Evolutionary conservation across 768 basidiomycete species (phyloP), one percentile per base, ranked within the genome.

Genomic region (Russula sp.): DNA sequence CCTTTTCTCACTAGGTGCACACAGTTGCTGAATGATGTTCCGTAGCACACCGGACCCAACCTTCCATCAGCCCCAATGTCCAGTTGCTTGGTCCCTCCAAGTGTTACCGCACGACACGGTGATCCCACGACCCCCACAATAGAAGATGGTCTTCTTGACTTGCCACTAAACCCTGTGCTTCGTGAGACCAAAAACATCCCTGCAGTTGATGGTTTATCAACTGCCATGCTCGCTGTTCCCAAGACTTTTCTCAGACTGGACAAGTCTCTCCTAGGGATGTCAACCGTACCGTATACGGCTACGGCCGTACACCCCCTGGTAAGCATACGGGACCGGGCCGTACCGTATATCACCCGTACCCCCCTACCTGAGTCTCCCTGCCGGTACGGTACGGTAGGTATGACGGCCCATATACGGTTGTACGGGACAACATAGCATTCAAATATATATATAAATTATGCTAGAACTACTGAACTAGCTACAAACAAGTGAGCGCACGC

Each of bases 161-260:
- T 47, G 3, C 27, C 40, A 45, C 40, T 50, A 14, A 7, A 51
- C 22, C 22, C 39, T 6, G 35, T 18, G 11, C 16, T 42, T 55
- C 16, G 20, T 16, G 40, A 44, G 39, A 35, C 44, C 18, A 27
- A 42, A 32, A 42, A 58, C 45, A 0, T n/a, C 35, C 20, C 40
- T 20, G 11, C 32, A n/a, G 6, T 1, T 9, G 16, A 54, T 40
- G 16, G 35, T 42, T 22, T 40, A 34, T 34, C 42, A 16, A 32
- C 20, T 20, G 8, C 18, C 4, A 10, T 57, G 40, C 22, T 42
- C 22, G 32, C 61, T 7, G 13, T 31, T 48, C 27, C 56, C 53
- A 73, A 59, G 70, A 35, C 20, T 22, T 56, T 31, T 59, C 68
- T 39, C 48, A 69, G 44, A 64, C 55, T 52, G 18, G 57, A 57